A percentile compares a stretch with the other conserved stretches of the same genome.
phyloP scores from a whole-genome alignment of 1,284 basidiomycete species.

The Naganishia liquefaciens region DNA sequence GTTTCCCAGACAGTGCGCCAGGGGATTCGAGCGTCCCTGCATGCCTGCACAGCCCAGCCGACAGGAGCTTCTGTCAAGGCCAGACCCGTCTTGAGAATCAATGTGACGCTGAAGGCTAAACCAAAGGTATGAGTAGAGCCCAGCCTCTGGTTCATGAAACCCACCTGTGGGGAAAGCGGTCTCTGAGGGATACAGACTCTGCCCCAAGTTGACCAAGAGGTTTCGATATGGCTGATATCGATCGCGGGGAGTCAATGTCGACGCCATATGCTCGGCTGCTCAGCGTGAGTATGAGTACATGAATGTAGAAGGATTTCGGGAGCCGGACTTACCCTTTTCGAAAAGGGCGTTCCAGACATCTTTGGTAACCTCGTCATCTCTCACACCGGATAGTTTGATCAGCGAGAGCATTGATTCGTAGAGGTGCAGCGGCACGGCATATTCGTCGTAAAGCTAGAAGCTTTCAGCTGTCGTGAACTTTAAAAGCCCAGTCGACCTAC shows the following conservation, averaged over 20 bases:
- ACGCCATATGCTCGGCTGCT: conserved; percentile 8
- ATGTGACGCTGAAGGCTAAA: conserved; percentile 12
- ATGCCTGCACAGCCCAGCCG: conserved; percentile 31
- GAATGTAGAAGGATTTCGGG: neutral
- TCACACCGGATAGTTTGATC: conserved; percentile 88
- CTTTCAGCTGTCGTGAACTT: neutral
- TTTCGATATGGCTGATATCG: conserved; percentile 57
- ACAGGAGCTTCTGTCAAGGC: conserved; percentile 7
- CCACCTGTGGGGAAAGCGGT: conserved; percentile 69
- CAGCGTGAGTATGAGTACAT: neutral
- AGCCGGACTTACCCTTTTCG: conserved; percentile 63
- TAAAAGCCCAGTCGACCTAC: conserved; percentile 39
- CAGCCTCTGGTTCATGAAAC: neutral
- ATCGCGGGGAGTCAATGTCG: conserved; percentile 13
- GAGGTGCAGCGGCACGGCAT: conserved; percentile 83
- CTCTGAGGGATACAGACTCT: conserved; percentile 86
- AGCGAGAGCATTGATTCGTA: conserved; percentile 84
- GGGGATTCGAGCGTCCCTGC: conserved; percentile 24
- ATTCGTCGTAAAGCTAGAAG: conserved; percentile 77
- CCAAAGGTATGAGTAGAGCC: neutral
- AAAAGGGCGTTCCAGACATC: conserved; percentile 89
- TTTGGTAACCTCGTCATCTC: conserved; percentile 75
- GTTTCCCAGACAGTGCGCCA: conserved; percentile 31
- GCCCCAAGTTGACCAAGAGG: conserved; percentile 69
- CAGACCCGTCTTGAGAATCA: conserved; percentile 11